Base-by-base conservation (phyloP, 495 filamentous ascomycete species). In the Aspergillus heteromorphus region DNA sequence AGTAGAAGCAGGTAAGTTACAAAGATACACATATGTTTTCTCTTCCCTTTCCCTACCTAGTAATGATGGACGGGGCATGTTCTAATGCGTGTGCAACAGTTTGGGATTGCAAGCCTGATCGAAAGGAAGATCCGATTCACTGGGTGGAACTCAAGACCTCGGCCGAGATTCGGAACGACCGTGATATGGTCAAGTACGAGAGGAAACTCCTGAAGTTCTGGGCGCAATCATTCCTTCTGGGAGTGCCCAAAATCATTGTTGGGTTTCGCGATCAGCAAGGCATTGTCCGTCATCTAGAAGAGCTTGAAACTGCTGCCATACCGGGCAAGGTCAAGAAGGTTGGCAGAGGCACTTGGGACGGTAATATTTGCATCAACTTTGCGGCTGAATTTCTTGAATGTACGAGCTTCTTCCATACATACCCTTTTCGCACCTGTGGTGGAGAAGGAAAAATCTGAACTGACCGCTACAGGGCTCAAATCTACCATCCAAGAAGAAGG, bases 61-160 rank as follows among this genome's bases (percentile, higher is more conserved):
- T 38, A n/a, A 11, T 34, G 2, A 4, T 6, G 31, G 13, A 11
- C 11, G 2, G 5, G 6, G 5, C 13, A 16, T 43, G 18, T 30
- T 27, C 43, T 55, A 45, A 55, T 56, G 17, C 43, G 43, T 38
- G 23, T 49, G 38, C 38, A 47, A 18, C 54, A 88, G 88, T 95
- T 16, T 92, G 91, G 89, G 91, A 93, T 63, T 78, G 73, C 52
- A 92, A 91, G 64, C 88, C 91, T 0, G 68, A 62, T 0, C 71
- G 80, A 27, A 79, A 79, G 47, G 82, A 83, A 31, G 76, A 77
- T 4, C 84, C 87, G 1, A 87, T 89, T 49, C 85, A 92, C 56
- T 99, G 92, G 86, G 85, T 99, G 14, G 93, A 99, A 68, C 77
- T 99, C 45, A 99, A 99, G 67, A 97, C 93, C 0, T 81, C 82